Percentiles rank a stretch among this genome's conserved stretches.
Evolutionary conservation across 352 stramenopile species (phyloP).

Genomic region (Thalassiosira mediterranea): DNA sequence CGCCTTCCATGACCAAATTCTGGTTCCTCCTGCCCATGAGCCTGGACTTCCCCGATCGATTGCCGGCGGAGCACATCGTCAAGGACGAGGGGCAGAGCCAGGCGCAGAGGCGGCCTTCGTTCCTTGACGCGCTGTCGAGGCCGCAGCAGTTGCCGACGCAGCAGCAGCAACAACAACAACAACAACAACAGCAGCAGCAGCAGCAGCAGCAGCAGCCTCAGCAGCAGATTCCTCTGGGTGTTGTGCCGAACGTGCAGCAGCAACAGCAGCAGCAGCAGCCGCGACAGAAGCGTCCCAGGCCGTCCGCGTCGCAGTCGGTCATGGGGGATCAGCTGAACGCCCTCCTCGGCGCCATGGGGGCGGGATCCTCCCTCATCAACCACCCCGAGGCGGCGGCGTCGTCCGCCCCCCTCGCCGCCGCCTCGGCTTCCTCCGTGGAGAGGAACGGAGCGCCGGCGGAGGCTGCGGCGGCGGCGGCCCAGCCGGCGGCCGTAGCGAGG

Average conservation of each 20-base stretch:
- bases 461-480: neutral
- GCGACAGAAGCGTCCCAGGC: slow-evolving; percentile 24
- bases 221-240: slow-evolving; percentile 22
- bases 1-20: slow-evolving; percentile 55
- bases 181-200: slow-evolving; percentile 20
- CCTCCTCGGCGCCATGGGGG: slow-evolving; percentile 2
- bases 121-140: neutral
- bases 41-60: slow-evolving; percentile 52
- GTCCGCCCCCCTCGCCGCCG: neutral
- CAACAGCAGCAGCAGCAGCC: slow-evolving; percentile 5
- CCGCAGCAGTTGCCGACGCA: neutral
- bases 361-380: neutral
- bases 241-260: slow-evolving; percentile 7
- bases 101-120: neutral
- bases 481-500: neutral
- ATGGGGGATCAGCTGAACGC: neutral
- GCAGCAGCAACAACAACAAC: neutral
- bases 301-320: neutral
- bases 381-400: slow-evolving; percentile 5
- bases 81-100: slow-evolving; percentile 28
- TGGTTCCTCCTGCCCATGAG: slow-evolving; percentile 55
- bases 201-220: slow-evolving; percentile 4
- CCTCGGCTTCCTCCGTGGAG: neutral
- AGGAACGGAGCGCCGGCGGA: neutral
- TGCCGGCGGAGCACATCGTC: slow-evolving; percentile 31